These are phyloP conservation scores for Monilinia fructicola DNA, from an alignment of 2,329 filamentous ascomycete genomes.

Conservation along the genomic window DNA sequence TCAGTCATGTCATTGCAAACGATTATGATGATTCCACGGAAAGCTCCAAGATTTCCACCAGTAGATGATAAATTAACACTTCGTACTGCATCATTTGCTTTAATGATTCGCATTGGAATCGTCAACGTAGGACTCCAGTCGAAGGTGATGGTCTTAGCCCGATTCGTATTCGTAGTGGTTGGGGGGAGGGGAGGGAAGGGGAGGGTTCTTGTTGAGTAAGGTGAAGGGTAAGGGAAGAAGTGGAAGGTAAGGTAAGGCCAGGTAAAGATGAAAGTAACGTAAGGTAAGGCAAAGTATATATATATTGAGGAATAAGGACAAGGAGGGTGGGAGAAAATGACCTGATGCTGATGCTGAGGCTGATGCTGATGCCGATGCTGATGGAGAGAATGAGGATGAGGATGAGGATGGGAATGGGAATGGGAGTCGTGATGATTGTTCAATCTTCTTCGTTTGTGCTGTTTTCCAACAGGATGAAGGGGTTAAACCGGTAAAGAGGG, in stretches of 20 bases:
- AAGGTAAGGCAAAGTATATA: background rate
- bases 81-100: background rate
- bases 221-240: background rate
- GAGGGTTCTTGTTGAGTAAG: background rate
- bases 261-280: background rate
- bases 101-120: background rate
- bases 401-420: background rate
- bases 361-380: background rate
- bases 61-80: slow-evolving; percentile 1
- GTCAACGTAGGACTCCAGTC: background rate
- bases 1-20: background rate
- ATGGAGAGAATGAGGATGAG: no score
- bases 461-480: background rate
- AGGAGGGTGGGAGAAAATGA: slow-evolving; percentile 10
- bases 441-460: background rate
- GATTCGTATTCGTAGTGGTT: background rate
- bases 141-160: background rate
- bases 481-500: no score
- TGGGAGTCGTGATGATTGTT: no score
- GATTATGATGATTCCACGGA: background rate
- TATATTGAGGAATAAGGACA: slow-evolving; percentile 3
- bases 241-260: background rate
- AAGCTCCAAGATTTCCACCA: background rate
- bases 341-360: background rate
- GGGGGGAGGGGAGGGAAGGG: background rate